Conservation (phyloP, 2,329 filamentous ascomycete genomes). For the Ophiostoma perfectum region DNA sequence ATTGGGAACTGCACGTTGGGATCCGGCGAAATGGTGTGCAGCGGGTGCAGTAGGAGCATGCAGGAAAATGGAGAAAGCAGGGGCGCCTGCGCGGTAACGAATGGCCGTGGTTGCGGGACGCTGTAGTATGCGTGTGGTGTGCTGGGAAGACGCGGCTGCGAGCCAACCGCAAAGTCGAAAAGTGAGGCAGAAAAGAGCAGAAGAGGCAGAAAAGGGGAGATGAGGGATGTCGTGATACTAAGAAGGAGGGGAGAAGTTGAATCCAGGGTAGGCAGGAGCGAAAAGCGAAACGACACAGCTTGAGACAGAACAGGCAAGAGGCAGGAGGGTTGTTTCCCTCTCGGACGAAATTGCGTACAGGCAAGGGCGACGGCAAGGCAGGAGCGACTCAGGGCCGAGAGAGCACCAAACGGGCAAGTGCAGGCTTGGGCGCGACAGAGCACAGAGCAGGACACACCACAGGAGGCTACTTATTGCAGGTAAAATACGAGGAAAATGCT, state of each 20-base stretch:
- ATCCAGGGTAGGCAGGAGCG: not conserved
- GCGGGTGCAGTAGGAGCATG: conserved; percentile 24
- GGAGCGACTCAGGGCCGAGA: not conserved
- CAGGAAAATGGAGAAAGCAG: conserved; percentile 25
- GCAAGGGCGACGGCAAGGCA: not conserved
- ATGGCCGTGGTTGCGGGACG: conserved; percentile 2
- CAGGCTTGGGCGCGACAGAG: not conserved
- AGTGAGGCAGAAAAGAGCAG: not conserved
- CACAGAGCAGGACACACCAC: not conserved
- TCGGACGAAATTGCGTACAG: not conserved
- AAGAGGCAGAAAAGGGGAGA: conserved; percentile 12
- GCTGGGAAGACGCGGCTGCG: not conserved
- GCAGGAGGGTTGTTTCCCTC: conserved; percentile 14
- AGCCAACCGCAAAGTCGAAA: not conserved
- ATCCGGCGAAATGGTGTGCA: not conserved
- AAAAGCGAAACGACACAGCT: conserved; percentile 4
- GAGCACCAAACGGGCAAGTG: too few relatives aligned
- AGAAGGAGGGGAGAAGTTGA: conserved; percentile 7
- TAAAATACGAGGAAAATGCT: not conserved
- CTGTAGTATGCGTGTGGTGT: not conserved
- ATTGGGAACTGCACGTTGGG: too few relatives aligned
- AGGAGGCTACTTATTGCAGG: not conserved
- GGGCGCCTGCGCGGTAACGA: not conserved
- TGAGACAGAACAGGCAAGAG: conserved; percentile 2
- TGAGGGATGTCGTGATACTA: not conserved